Base-by-base conservation (phyloP, 2,329 filamentous ascomycete species). In the Microsporum ferrugineum region DNA sequence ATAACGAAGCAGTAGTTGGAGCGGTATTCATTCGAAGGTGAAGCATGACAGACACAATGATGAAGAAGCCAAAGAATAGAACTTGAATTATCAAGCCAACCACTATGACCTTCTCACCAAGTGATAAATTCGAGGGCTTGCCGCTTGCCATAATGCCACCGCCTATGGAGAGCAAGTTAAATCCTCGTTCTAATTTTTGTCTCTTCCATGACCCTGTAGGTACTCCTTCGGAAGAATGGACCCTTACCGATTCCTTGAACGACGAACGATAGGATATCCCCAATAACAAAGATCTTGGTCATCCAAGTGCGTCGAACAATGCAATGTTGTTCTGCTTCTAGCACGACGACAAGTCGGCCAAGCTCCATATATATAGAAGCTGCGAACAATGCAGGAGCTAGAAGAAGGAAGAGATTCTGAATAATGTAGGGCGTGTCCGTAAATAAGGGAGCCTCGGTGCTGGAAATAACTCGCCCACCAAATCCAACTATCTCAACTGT, bases 51-150 rank as follows among this genome's bases (percentile, higher is more conserved):
- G 80, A 75, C 1, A 77, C 76, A 3, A 77, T 61, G 39, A 81
- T 70, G 66, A 86, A 87, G 39, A 84, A 70, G 27, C 75, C 76
- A 63, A 86, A 85, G 60, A 82, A 77, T 47, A 82, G 43, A 29
- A 87, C 75, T 67, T 87, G 84, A 14, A 85, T 68, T 36, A 80
- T 68, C 1, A 87, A 71, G 1, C 84, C 84, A 0, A 66, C 78
- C 5, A 85, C 70, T n/a, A 86, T 78, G 57, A 85, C 72, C 14
- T 67, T 61, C 56, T 69, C 65, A 7, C 70, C 70, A 10, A 61
- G 55, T 5, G 61, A 63, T 8, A 63, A 55, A 27, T 61, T 63
- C 60, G 38, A 61, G 59, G 5, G 58, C 1, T 58, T 64, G n/a
- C 66, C 65, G 23, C 64, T 60, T 0, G 67, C 63, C 68, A 71